Evolutionary conservation across 2,329 filamentous ascomycete species (phyloP).

Genomic region (Scortechinia acanthostroma): DNA sequence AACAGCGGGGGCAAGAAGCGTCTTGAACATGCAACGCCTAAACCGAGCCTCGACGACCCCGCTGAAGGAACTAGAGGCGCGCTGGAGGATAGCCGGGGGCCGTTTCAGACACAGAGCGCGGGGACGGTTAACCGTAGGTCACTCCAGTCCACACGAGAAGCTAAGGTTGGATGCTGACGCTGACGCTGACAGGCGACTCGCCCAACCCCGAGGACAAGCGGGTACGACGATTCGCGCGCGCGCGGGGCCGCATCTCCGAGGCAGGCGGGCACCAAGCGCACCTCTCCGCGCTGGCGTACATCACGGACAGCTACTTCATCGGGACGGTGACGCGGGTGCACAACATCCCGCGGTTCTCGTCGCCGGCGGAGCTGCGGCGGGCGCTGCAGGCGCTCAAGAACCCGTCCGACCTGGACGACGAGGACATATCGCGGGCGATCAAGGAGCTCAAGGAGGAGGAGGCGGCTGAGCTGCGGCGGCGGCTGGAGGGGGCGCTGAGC

Average conservation of each 20-base stretch:
- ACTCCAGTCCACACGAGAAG: neutral
- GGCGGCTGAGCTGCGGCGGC: conserved; percentile 21
- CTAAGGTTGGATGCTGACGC: conserved; percentile 34
- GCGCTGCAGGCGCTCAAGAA: conserved; percentile 25
- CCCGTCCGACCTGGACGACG: conserved; percentile 20
- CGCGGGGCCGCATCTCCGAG: conserved; percentile 66
- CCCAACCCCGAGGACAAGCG: conserved; percentile 56
- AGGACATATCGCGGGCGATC: conserved; percentile 26
- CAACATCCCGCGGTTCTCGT: conserved; percentile 68
- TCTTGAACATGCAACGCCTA: conserved; percentile 57
- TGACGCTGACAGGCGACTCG: conserved; percentile 29
- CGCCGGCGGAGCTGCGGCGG: conserved; percentile 35
- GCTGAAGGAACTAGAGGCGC: conserved; percentile 18
- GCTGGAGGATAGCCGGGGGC: conserved; percentile 24
- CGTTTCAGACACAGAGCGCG: conserved; percentile 49
- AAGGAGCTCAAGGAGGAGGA: conserved; percentile 30
- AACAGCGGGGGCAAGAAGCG: conserved; percentile 39
- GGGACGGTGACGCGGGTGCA: conserved; percentile 79
- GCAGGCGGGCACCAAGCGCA: conserved; percentile 74
- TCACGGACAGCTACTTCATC: conserved; percentile 89
- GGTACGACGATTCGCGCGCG: conserved; percentile 69
- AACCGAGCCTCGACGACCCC: conserved; percentile 19
- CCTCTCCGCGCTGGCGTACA: conserved; percentile 81
- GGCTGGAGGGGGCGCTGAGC: conserved; percentile 15
- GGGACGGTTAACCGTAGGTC: conserved; percentile 42